Evolutionary conservation across 1,139 yeast genomes (phyloP), one percentile per base, ranked within the genome.

Genomic region (Taphrina populina): DNA sequence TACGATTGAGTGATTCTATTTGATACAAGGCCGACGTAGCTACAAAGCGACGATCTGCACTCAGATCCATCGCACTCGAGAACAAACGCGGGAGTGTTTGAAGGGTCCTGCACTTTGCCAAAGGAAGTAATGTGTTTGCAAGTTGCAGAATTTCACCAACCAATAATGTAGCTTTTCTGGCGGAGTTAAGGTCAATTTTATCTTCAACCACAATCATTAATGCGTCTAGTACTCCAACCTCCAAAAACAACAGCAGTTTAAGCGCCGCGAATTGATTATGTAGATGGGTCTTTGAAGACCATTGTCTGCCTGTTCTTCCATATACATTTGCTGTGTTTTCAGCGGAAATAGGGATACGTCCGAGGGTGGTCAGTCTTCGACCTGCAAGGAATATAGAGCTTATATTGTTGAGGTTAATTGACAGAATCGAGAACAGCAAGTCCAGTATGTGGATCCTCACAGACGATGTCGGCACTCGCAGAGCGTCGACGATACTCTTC

Each of bases 391-490:
- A 71, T 4, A 71, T 64, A 45, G 73, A 66, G 7, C 82, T 67
- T 83, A 87, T 82, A 0, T 86, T 81, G 15, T 86, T 69, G 0
- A 81, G 74, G 62, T 76, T 73, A 5, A 88, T 79, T 57, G 83
- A 70, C 35, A 88, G 72, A 2, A 86, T 71, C 64, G 86, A 90
- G 36, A 83, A 76, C 36, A 90, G 72, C 4, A 88, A 73, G 65
- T 88, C 95, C 63, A 64, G 44, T 19, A 63, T 53, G 13, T 58
- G 51, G 26, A 59, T 62, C 53, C 90, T 78, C 13, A 86, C 72
- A 23, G 73, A 69, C 1, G 76, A 68, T 20, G 79, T 74, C 0
- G 84, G 84, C 56, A 82, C 79, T 26, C 74, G 73, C 55, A 90
- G 70, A 65, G 90, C 83, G 35, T 76, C 72, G 1, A 90, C 71